These are phyloP conservation scores for Podospora pseudocomata DNA, from an alignment of 495 filamentous ascomycete genomes.

Conservation along the genomic window DNA sequence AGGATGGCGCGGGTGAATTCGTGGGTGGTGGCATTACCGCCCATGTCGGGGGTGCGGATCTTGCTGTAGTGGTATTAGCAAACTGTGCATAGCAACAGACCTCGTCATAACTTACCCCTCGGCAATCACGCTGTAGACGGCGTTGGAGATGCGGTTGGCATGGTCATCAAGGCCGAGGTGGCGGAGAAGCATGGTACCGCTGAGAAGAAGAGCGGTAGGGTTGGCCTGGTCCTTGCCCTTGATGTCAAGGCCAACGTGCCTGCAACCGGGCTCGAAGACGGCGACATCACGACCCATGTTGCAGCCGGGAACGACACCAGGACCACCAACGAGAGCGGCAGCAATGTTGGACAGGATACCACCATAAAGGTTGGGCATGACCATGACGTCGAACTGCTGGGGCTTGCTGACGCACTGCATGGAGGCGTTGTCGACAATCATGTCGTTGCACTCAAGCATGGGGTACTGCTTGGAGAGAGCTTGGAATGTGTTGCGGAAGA, in stretches of 20 bases:
- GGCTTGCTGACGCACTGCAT: conserved; percentile 96
- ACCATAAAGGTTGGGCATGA: conserved; percentile 99
- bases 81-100: neutral
- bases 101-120: conserved; percentile 66
- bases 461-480: conserved; percentile 88
- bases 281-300: conserved; percentile 99
- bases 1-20: conserved; percentile 93
- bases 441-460: conserved; percentile 89
- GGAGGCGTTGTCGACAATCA: conserved; percentile 99
- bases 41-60: conserved; percentile 90
- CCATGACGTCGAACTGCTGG: conserved; percentile 99
- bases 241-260: conserved; percentile 98
- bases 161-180: conserved; percentile 96
- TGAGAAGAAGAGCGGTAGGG: conserved; percentile 91
- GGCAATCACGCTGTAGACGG: conserved; percentile 91
- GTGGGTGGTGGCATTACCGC: conserved; percentile 81
- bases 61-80: conserved; percentile 54
- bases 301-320: conserved; percentile 94
- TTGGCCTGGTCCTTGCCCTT: conserved; percentile 99
- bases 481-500: conserved; percentile 97
- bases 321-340: conserved; percentile 95
- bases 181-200: conserved; percentile 91
- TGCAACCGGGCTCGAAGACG: conserved; percentile 97
- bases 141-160: conserved; percentile 95
- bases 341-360: conserved; percentile 99